Percentiles rank a stretch among this genome's conserved stretches.
These are phyloP conservation scores for Senna siamea DNA, from an alignment of 306 rosid species.

Conservation along the genomic window DNA sequence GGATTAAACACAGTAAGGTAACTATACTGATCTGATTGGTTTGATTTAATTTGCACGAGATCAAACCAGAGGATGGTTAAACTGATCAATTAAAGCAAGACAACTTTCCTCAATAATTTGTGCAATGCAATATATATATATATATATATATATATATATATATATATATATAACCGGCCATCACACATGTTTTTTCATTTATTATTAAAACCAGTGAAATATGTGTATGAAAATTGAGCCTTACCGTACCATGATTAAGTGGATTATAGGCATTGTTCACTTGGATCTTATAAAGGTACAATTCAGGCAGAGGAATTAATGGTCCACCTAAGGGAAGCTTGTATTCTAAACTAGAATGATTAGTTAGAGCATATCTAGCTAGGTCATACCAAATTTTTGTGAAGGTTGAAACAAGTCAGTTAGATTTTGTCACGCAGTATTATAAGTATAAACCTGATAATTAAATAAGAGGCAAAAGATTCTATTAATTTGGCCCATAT, in stretches of 20 bases:
- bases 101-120: conserved; percentile 1
- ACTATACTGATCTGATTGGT: neutral
- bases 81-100: neutral
- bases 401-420: conserved; percentile 35
- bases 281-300: conserved; percentile 43
- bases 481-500: conserved; percentile 53
- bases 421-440: conserved; percentile 32
- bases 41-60: conserved; percentile 18
- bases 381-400: conserved; percentile 34
- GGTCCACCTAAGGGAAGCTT: conserved; percentile 59
- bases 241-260: conserved; percentile 22
- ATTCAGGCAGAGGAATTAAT: conserved; percentile 36
- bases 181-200: neutral
- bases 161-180: too few species aligned
- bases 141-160: too few species aligned
- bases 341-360: conserved; percentile 45
- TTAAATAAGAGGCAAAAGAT: conserved; percentile 34
- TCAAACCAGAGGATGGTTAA: neutral
- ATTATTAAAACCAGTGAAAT: conserved; percentile 1
- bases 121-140: neutral
- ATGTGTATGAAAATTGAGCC: conserved; percentile 27
- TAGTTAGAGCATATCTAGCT: conserved; percentile 42
- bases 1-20: neutral
- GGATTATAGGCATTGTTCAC: conserved; percentile 46
- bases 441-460: conserved; percentile 5